Conservation (phyloP, 768 basidiomycete genomes). For the Podaxis sp. region DNA sequence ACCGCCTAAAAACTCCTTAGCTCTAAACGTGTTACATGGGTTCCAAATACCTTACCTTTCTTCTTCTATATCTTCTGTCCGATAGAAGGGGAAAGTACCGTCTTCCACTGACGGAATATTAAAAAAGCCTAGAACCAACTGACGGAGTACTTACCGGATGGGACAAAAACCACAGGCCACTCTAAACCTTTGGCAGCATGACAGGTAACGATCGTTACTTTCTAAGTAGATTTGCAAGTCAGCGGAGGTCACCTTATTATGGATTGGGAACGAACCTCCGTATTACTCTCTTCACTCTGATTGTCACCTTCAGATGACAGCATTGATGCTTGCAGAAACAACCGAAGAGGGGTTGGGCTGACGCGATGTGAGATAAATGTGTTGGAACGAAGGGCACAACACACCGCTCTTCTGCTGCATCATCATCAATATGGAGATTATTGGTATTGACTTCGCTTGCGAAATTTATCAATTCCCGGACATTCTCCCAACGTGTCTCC, state of each 20-base stretch:
- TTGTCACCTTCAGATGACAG: slow-evolving; percentile 78
- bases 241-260: not conserved
- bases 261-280: slow-evolving; percentile 10
- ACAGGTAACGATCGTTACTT: slow-evolving; percentile 83
- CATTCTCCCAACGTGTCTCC: slow-evolving; percentile 82
- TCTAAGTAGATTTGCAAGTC: slow-evolving; percentile 36
- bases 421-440: slow-evolving; percentile 16
- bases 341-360: slow-evolving; percentile 56
- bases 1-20: slow-evolving; percentile 47
- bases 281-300: slow-evolving; percentile 34
- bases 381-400: not conserved
- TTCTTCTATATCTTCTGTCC: slow-evolving; percentile 75
- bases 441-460: slow-evolving; percentile 55
- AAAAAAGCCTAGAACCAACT: not conserved
- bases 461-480: slow-evolving; percentile 81
- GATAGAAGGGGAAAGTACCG: slow-evolving; percentile 74
- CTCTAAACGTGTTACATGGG: not conserved
- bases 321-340: slow-evolving; percentile 79
- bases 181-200: slow-evolving; percentile 91
- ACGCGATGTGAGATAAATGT: slow-evolving; percentile 4
- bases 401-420: slow-evolving; percentile 11
- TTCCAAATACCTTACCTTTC: slow-evolving; percentile 57
- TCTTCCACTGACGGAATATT: slow-evolving; percentile 52
- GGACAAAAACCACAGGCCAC: slow-evolving; percentile 88
- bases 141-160: slow-evolving; percentile 47